Base-by-base conservation (phyloP, 345 rosid species). In the Laguncularia racemosa region DNA sequence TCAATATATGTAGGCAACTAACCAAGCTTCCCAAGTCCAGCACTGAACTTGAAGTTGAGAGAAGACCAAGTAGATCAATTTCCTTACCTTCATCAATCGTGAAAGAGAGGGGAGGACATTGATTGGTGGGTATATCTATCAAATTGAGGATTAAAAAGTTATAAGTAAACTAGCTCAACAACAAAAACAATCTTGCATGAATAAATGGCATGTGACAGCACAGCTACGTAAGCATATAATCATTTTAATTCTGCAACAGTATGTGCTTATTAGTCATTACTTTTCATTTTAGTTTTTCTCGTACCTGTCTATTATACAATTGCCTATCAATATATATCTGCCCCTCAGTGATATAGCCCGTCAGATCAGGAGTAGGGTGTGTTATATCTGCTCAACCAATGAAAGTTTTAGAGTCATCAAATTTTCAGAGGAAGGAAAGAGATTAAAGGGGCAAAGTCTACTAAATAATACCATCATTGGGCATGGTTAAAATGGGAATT, bases 361-460 rank as follows among this genome's bases (percentile, higher is more conserved):
- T 93, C 69, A 93, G 97, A 84, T 93, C 99, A 12, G 99, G 97
- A 63, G 92, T 93, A 16, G 99, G 99, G 76, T 93, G 97, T 8
- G 99, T 93, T 48, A 93, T 93, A 66, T 93, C 99, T 93, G 89
- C 56, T 49, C 52, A 62, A 57, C 6, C 38, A 61, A 61, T 18
- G 60, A 21, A 50, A 49, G 21, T 44, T 20, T 56, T 2, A 23
- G 28, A 23, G 28, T 2, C 50, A 61, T 43, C 46, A 46, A 44
- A 51, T 48, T 52, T 16, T 23, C 48, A 44, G n/a, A 21, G 12
- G 56, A 16, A 12, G 43, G 60, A 69, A 52, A 28, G 64, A 43
- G 52, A 6, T 62, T 23, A 17, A 6, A 1, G 55, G 13, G n/a
- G 44, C 49, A 18, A 48, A 48, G 53, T 55, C 50, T n/a, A 16